Evolutionary conservation across 1,139 yeast species (phyloP), one percentile per base, ranked within the genome.

Genomic region (Arxiozyma heterogenica): DNA sequence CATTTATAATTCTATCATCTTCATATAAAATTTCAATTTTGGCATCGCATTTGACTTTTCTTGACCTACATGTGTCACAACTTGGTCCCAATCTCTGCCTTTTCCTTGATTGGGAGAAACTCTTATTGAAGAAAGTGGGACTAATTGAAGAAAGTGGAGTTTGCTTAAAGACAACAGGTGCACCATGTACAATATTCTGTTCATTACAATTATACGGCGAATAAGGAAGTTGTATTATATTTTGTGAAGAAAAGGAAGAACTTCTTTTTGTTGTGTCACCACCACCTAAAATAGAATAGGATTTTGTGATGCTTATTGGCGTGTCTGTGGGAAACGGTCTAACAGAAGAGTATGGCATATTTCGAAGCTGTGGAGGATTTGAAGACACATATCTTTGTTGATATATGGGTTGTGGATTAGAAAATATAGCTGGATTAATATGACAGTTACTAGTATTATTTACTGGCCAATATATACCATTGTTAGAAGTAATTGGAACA

Each of bases 31-130:
- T 69, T 54, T 60, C 68, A 17, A 84, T 81, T 59, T 78, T 83
- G 1, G 91, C 88, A 64, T 84, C 83, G 69, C 93, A 85, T 68
- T 83, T 85, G 56, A 84, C 86, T 68, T 85, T 85, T 57, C 88
- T 76, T n/a, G 78, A 66, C 52, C 90, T 74, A 66, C 93, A 85
- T 47, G 79, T 73, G 66, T 85, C 91, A 69, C 93, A 85, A 50
- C 86, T 81, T 11, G 91, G 91, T 0, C 93, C 91, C 23, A 80
- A 73, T 57, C 93, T 72, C 68, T 85, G 91, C 60, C 86, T 68
- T 77, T 76, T 65, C 18, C 44, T 51, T 18, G 47, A 22, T 17
- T 41, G 41, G 3, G 49, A 27, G 4, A 46, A 34, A 34, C 6
- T 12, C 39, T 38, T 46, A 38, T 46, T 46, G 20, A 18, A 34